Percentiles rank a stretch among this genome's conserved stretches.
Conservation (phyloP, 805 yeast genomes). For the Tetrapisispora pingtungensis region DNA sequence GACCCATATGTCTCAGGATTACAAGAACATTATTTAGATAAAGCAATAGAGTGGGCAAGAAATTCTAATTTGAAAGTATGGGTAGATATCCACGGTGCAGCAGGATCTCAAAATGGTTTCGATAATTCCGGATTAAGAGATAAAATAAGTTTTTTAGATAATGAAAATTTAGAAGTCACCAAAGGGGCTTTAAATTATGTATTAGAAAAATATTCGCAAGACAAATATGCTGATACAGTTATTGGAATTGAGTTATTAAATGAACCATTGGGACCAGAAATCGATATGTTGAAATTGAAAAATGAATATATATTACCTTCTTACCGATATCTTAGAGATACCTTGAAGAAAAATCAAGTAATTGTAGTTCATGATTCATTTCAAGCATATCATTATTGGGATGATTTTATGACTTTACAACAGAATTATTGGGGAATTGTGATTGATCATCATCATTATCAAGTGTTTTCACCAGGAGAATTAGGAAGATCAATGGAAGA, state of each 20-base stretch:
- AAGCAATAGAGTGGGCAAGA: constrained; percentile 69
- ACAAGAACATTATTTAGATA: constrained; percentile 56
- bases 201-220: constrained; percentile 50
- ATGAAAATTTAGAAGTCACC: constrained; percentile 42
- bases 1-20: constrained; percentile 80
- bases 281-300: constrained; percentile 47
- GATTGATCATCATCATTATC: constrained; percentile 83
- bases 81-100: constrained; percentile 89
- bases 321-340: constrained; percentile 49
- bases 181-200: constrained; percentile 44
- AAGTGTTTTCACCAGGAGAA: constrained; percentile 63
- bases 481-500: constrained; percentile 47
- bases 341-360: constrained; percentile 38
- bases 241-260: constrained; percentile 75
- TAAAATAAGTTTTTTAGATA: constrained; percentile 38
- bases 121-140: constrained; percentile 89
- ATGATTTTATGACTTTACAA: constrained; percentile 37
- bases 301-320: constrained; percentile 47
- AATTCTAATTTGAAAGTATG: constrained; percentile 58
- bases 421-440: constrained; percentile 52
- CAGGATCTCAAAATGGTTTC: constrained; percentile 90
- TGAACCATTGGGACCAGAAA: constrained; percentile 71
- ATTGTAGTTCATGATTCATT: constrained; percentile 78
- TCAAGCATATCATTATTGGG: constrained; percentile 49
- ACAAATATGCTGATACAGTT: constrained; percentile 55